These are phyloP conservation scores for Aspergillus sp. DNA, from an alignment of 2,329 filamentous ascomycete genomes.

Conservation along the genomic window DNA sequence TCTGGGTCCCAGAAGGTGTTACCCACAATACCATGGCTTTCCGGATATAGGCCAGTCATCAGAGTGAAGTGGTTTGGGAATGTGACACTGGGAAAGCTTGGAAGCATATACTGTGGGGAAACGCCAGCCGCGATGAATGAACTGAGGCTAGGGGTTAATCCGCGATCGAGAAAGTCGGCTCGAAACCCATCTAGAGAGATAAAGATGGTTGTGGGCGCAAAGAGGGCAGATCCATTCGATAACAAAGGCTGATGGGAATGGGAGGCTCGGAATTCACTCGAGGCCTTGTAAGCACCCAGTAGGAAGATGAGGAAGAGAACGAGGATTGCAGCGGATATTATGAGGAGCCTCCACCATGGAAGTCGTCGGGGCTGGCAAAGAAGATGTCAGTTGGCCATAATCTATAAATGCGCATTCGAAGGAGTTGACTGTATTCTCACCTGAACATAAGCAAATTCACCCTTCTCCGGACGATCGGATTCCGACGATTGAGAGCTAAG, in stretches of 20 bases:
- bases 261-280: constrained; percentile 29
- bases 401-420: too few species aligned
- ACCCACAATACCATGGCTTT: constrained; percentile 86
- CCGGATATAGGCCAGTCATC: constrained; percentile 85
- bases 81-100: constrained; percentile 92
- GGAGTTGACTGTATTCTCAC: constrained; percentile 12
- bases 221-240: constrained; percentile 81
- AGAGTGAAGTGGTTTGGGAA: constrained; percentile 96
- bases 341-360: constrained; percentile 30
- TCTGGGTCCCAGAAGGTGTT: constrained; percentile 92
- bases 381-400: too few species aligned
- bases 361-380: constrained; percentile 12
- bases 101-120: constrained; percentile 86
- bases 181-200: constrained; percentile 95
- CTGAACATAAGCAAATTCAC: constrained; percentile 25
- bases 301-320: constrained; percentile 53
- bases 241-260: constrained; percentile 26
- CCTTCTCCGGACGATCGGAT: constrained; percentile 40
- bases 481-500: constrained; percentile 51
- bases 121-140: constrained; percentile 76
- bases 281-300: constrained; percentile 55
- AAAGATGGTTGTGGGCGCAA: constrained; percentile 86
- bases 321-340: constrained; percentile 42
- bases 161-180: constrained; percentile 82
- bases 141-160: constrained; percentile 76